These are phyloP conservation scores for Umbelopsis isabellina DNA, from an alignment of 192 early-diverging fungal genomes.

Conservation along the genomic window DNA sequence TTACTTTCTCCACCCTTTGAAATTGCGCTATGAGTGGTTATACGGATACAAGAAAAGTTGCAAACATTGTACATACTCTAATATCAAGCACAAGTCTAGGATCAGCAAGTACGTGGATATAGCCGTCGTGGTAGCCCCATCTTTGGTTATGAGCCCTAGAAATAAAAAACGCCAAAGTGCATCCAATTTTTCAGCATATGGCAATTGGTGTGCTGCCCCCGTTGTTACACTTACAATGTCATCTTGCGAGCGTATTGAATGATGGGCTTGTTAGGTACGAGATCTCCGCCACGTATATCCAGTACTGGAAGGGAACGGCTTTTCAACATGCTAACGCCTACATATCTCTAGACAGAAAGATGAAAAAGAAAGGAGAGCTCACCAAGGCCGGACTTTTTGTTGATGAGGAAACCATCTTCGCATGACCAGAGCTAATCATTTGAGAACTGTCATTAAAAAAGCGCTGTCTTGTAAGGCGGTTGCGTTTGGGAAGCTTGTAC, in stretches of 20 bases:
- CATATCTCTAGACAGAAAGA: background rate
- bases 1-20: constrained; percentile 25
- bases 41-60: background rate
- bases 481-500: background rate
- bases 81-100: constrained; percentile 40
- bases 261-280: constrained; percentile 22
- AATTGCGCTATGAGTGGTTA: background rate
- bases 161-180: constrained; percentile 2
- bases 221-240: constrained; percentile 26
- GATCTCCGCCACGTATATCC: constrained; percentile 34
- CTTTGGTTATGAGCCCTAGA: constrained; percentile 38
- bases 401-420: constrained; percentile 35
- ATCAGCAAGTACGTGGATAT: constrained; percentile 35
- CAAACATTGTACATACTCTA: constrained; percentile 10
- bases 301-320: constrained; percentile 17
- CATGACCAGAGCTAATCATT: constrained; percentile 25
- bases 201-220: background rate
- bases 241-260: constrained; percentile 39
- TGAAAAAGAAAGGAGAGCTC: constrained; percentile 8
- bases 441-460: background rate
- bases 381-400: constrained; percentile 32
- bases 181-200: constrained; percentile 2
- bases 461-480: background rate
- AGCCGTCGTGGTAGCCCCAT: constrained; percentile 36
- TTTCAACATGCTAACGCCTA: background rate